Conservation (phyloP, 148 eudicot genomes). For the Rhododendron griersonianum region DNA sequence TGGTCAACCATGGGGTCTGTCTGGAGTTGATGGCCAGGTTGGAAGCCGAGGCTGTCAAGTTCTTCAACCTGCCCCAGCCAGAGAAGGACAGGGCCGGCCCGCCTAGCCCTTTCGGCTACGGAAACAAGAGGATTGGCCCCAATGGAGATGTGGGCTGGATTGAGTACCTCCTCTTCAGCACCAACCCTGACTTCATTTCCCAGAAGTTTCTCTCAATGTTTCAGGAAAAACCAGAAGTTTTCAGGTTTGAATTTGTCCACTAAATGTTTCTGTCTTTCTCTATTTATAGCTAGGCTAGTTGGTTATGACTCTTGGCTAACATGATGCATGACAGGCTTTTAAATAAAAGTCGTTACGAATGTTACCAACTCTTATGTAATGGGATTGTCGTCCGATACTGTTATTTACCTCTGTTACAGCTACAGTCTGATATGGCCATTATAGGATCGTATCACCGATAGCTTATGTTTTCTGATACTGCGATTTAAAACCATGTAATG, state of each 20-base stretch:
- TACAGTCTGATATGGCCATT: too few relatives aligned
- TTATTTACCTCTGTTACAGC: too few relatives aligned
- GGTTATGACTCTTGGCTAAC: neutral
- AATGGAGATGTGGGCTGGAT: slow-evolving; percentile 11
- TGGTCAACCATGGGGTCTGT: slow-evolving; percentile 4
- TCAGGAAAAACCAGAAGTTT: neutral
- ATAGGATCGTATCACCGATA: too few relatives aligned
- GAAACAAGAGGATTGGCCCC: neutral
- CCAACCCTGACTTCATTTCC: neutral
- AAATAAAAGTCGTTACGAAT: neutral
- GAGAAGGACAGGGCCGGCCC: slow-evolving; percentile 5
- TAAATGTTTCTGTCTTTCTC: neutral
- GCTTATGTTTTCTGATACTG: too few relatives aligned
- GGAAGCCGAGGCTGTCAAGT: slow-evolving; percentile 1
- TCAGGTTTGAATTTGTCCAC: neutral
- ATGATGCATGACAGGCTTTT: neutral
- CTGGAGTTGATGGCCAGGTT: neutral
- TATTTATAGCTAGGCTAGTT: too few relatives aligned
- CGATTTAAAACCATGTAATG: neutral
- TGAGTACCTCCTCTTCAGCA: slow-evolving; percentile 8
- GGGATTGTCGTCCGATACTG: too few relatives aligned
- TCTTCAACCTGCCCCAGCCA: slow-evolving; percentile 5
- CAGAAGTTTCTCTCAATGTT: neutral
- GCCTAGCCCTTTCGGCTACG: neutral
- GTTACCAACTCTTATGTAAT: neutral